phyloP scores from a whole-genome alignment of 257 asterid genomes.

The Primulina tabacum region DNA sequence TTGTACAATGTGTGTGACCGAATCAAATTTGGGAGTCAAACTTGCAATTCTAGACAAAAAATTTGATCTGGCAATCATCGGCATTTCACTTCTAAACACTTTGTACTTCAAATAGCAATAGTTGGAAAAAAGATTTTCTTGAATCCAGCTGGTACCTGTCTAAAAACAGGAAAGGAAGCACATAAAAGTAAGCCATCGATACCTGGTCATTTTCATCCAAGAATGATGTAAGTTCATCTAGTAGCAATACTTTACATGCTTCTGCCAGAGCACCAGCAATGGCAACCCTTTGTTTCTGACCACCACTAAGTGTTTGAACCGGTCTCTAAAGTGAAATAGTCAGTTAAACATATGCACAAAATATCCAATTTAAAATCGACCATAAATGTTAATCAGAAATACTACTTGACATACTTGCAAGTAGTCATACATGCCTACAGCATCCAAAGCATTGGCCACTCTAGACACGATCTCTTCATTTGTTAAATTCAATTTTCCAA shows the following conservation, averaged over 20 bases:
- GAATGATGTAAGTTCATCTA: constrained; percentile 94
- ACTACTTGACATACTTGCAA: constrained; percentile 54
- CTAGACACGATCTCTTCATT: constrained; percentile 51
- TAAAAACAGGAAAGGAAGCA: not conserved
- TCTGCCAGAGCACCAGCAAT: constrained; percentile 98
- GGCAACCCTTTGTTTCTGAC: constrained; percentile 98
- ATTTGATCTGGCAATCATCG: not conserved
- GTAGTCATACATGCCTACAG: constrained; percentile 86
- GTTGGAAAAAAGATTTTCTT: not conserved
- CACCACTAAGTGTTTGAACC: constrained; percentile 96
- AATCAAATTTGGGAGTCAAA: not conserved
- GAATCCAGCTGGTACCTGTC: not conserved
- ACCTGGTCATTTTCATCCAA: constrained; percentile 97
- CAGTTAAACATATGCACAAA: constrained; percentile 6
- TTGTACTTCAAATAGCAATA: not conserved
- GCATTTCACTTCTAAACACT: not conserved
- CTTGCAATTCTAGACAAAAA: not conserved
- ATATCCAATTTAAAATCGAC: constrained; percentile 5
- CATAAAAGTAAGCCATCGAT: constrained; percentile 5
- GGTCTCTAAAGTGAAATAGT: constrained; percentile 56
- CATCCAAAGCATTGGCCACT: constrained; percentile 79
- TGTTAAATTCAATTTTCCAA: constrained; percentile 60
- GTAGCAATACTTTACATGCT: constrained; percentile 82
- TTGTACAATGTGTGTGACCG: not conserved
- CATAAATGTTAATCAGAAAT: constrained; percentile 8